Base-by-base conservation (phyloP, 202 grass and related monocot species). In the Eragrostis tef region DNA sequence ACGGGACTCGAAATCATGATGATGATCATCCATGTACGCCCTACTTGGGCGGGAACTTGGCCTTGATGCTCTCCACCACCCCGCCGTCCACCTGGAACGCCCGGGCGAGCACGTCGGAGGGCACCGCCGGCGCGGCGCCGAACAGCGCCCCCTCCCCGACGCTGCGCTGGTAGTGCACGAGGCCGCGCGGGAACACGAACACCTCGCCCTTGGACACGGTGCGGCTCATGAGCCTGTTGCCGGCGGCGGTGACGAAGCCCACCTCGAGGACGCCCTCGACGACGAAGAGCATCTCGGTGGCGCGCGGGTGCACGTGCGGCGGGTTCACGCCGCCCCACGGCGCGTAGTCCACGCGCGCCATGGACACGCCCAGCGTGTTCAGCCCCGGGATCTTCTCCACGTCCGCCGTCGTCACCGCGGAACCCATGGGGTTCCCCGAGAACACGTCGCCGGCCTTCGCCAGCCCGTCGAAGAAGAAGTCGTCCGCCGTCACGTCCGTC, bases 271-370 rank as follows among this genome's bases (percentile, higher is more conserved):
- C 47, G 45, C 94, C 91, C 3, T 93, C 75, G 1, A 67, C 7
- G 11, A 97, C 91, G 57, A 90, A 88, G 59, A 93, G 25, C 5
- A 97, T 86, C 91, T 97, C 94, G 0, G 85, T 90, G 81, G 86
- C 91, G 20, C 88, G 91, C 17, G 94, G 94, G 84, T 97, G 94
- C 6, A 36, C 41, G 87, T 97, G 94, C 17, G 91, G 94, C 15
- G 89, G 84, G 72, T 82, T 91, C 9, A 84, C 70, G 50, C 87
- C 72, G 47, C 94, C 94, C 41, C 89, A 90, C 9, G 89, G 79
- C 19, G 91, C 94, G 36, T 88, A 97, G 91, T 97, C 87, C 4
- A 69, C 34, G 21, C 87, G 94, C 61, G 85, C 75, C 87, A 91
- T 79, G 58, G 91, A 91, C 7, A 97, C 72, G 4, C 91, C 89